Evolutionary conservation across 2,329 filamentous ascomycete species (phyloP).

Genomic region (Penicillium olsonii): DNA sequence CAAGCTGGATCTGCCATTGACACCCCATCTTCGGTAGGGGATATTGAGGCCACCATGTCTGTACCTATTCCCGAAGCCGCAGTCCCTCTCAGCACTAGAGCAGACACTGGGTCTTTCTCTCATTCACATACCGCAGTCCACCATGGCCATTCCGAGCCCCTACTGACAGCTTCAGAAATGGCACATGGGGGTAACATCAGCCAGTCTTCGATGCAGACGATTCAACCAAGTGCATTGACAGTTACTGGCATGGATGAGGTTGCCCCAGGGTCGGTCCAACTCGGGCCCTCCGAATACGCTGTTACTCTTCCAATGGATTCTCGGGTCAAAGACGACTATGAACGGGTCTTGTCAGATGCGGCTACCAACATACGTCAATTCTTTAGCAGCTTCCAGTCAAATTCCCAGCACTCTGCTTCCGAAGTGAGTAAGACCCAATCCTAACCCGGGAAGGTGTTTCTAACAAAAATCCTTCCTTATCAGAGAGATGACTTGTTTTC

Average conservation of each 20-base stretch:
- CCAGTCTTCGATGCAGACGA: conserved; percentile 32
- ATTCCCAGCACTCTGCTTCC: conserved; percentile 9
- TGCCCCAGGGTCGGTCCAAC: conserved; percentile 34
- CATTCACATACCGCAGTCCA: conserved; percentile 25
- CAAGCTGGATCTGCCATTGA: conserved; percentile 30
- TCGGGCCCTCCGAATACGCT: conserved; percentile 44
- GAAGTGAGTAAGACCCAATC: conserved; percentile 28
- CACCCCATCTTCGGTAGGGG: conserved; percentile 46
- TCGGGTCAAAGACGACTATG: conserved; percentile 46
- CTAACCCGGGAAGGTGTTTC: background rate
- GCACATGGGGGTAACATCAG: conserved; percentile 20
- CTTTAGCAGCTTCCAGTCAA: conserved; percentile 22
- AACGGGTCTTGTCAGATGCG: conserved; percentile 33
- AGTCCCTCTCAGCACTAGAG: conserved; percentile 39
- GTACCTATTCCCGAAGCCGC: conserved; percentile 31
- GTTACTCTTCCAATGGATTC: conserved; percentile 47
- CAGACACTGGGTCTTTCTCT: conserved; percentile 31
- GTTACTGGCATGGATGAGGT: conserved; percentile 27
- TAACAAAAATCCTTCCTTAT: conserved; percentile 18
- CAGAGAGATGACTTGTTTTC: conserved; percentile 30
- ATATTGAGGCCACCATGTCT: conserved; percentile 39
- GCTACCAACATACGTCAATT: conserved; percentile 33
- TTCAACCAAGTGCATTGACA: conserved; percentile 40
- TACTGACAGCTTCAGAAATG: conserved; percentile 31
- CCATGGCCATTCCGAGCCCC: conserved; percentile 23